Evolutionary conservation across 805 yeast genomes (phyloP).

Genomic region (Zygoascus tannicola): DNA sequence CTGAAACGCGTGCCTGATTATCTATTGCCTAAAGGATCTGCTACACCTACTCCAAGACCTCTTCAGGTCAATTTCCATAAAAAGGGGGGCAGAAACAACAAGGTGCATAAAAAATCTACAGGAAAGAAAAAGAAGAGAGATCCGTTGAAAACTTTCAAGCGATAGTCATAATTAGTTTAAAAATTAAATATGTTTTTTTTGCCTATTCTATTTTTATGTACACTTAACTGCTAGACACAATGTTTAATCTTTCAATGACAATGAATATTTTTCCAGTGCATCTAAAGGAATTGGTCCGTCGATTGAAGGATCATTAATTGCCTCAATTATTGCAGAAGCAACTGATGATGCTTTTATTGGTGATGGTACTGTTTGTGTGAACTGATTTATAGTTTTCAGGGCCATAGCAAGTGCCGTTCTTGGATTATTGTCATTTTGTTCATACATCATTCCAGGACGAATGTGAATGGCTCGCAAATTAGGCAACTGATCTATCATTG

Average conservation of each 20-base stretch:
- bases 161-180: too few relatives aligned
- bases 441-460: constrained; percentile 82
- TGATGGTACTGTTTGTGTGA: neutral
- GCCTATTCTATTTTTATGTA: neutral
- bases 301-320: constrained; percentile 40
- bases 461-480: constrained; percentile 51
- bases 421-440: constrained; percentile 21
- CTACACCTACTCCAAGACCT: constrained; percentile 11
- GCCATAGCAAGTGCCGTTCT: constrained; percentile 2
- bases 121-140: constrained; percentile 29
- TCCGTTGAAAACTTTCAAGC: constrained; percentile 52
- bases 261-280: constrained; percentile 25
- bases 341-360: constrained; percentile 47
- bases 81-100: constrained; percentile 19
- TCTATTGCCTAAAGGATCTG: constrained; percentile 57
- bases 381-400: neutral
- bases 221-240: too few relatives aligned
- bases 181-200: neutral
- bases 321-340: constrained; percentile 47
- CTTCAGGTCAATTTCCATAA: constrained; percentile 20
- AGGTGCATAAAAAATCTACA: constrained; percentile 14
- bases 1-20: constrained; percentile 90
- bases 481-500: constrained; percentile 35
- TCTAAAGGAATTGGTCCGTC: constrained; percentile 54
- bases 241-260: too few relatives aligned